Evolutionary conservation across 441 rosid genomes (phyloP), one percentile per base, ranked within the genome.

Genomic region (Gossypium laxum): DNA sequence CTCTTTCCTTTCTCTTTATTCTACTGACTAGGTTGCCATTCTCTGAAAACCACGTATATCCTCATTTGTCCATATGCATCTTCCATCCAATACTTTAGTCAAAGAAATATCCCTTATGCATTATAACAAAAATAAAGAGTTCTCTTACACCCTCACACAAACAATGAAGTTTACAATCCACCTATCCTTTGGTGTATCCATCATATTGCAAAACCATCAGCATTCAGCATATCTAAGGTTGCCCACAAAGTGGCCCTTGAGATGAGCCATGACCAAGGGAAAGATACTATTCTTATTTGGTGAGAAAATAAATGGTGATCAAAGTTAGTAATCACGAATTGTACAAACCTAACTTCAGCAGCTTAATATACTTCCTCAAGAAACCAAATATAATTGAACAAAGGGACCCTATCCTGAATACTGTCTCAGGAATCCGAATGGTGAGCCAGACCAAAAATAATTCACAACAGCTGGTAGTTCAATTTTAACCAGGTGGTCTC

Each of bases 311-410:
- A 64, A 64, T 64, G 32, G 69, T n/a, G 3, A 21, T 64, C 52
- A 41, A 43, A 43, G 52, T 43, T 12, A 21, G 32, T 43, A 52
- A 64, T 41, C 54, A 64, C 5, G 19, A 50, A 64, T 11, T 22
- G 8, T 45, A 64, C 8, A 62, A 12, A 18, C 51, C 26, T 62
- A 62, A 62, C 15, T 62, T 62, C 67, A 62, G 50, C 67, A 38
- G 28, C 15, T 0, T 62, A 21, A 21, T 65, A 45, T 17, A n/a
- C 18, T 12, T 43, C 50, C 50, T 12, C 70, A 67, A 41, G 8
- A 67, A 48, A 28, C 24, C 43, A 47, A n/a, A 47, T 28, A 55
- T 56, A 67, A 66, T 14, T 24, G n/a, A 26, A 14, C 41, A 19
- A 26, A 2, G 8, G 22, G 24, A 48, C 51, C 43, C 26, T 67